A percentile compares a stretch with the other conserved stretches of the same genome.
Conservation (phyloP, 179 eudicot genomes). For the Corrigiola litoralis region DNA sequence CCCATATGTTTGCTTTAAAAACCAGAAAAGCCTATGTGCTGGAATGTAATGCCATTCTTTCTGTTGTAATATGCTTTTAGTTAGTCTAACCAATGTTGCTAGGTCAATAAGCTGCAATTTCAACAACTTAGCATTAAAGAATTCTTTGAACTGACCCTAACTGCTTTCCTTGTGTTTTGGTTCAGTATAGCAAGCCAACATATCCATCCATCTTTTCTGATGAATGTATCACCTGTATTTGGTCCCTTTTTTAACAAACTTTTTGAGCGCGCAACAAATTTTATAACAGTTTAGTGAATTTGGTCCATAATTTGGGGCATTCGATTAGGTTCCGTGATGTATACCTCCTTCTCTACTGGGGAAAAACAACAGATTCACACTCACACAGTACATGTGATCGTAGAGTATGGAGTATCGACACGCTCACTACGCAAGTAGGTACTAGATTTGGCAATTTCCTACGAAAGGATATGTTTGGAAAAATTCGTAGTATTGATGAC, state of each 20-base stretch:
- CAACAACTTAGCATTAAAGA: conserved; percentile 7
- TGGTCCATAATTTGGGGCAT: conserved; percentile 6
- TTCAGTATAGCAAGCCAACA: neutral
- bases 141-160: conserved; percentile 5
- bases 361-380: neutral
- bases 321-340: conserved; percentile 1
- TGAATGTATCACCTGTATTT: neutral
- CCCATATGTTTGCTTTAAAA: neutral
- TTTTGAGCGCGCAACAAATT: neutral
- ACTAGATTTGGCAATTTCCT: neutral
- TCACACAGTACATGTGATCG: neutral
- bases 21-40: neutral
- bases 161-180: conserved; percentile 9
- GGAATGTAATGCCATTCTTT: conserved; percentile 4
- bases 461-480: no score
- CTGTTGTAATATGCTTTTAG: neutral
- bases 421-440: no score
- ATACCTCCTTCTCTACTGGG: neutral
- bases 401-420: no score
- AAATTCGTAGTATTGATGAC: neutral
- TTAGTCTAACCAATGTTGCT: conserved; percentile 6
- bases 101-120: conserved; percentile 9
- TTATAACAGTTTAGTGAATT: neutral
- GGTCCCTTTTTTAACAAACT: neutral
- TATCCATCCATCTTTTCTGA: neutral